A percentile compares a stretch with the other conserved stretches of the same genome.
Conservation (phyloP, 1,284 basidiomycete species). For the Schizophyllum commune region DNA sequence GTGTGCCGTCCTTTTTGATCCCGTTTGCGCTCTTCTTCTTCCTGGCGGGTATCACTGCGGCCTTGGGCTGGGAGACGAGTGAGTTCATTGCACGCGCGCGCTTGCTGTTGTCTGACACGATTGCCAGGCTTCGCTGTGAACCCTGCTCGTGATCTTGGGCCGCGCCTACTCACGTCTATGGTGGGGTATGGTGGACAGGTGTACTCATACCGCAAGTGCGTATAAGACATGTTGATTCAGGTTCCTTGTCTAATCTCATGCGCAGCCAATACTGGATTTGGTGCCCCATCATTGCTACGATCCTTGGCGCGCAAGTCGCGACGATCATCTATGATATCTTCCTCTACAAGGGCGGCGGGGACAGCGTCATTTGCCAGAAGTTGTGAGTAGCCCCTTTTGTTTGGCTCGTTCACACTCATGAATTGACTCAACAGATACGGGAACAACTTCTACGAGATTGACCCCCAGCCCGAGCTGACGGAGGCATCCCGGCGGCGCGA, state of each 20-base stretch:
- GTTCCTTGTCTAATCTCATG: conserved; percentile 1
- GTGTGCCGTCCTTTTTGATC: conserved; percentile 38
- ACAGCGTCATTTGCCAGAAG: conserved; percentile 11
- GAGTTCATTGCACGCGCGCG: neutral
- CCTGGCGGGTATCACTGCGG: conserved; percentile 45
- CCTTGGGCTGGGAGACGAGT: conserved; percentile 49
- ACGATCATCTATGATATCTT: conserved; percentile 29
- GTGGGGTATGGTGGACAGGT: conserved; percentile 11
- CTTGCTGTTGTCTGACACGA: neutral
- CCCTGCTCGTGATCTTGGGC: conserved; percentile 59
- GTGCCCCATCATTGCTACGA: conserved; percentile 32
- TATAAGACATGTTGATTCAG: neutral
- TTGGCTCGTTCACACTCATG: neutral
- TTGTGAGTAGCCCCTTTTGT: neutral
- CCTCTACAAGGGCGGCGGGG: conserved; percentile 22
- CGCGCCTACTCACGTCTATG: conserved; percentile 51
- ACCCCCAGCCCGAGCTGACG: neutral
- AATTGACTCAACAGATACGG: neutral
- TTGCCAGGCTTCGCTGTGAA: conserved; percentile 45
- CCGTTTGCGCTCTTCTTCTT: conserved; percentile 49
- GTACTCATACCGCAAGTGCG: conserved; percentile 8
- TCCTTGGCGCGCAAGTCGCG: conserved; percentile 27
- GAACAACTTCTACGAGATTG: neutral
- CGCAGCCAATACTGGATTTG: conserved; percentile 42
- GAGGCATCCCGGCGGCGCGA: neutral